phyloP scores from a whole-genome alignment of 2,329 filamentous ascomycete genomes.

The Aureobasidium leucospermi region DNA sequence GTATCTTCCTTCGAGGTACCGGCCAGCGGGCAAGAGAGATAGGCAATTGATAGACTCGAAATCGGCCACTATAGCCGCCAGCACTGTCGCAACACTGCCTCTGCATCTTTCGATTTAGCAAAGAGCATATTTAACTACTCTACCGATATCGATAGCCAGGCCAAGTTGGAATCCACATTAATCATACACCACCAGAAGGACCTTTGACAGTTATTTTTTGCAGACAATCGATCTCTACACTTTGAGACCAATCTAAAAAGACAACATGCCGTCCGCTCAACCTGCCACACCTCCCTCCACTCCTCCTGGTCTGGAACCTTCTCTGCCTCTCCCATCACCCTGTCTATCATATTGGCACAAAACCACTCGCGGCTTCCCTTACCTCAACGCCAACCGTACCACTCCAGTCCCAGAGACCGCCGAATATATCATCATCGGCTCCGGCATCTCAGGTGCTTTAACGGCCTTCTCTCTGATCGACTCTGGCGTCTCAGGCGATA shows the following conservation, averaged over 20 bases:
- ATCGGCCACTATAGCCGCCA: neutral
- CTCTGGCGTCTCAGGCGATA: slow-evolving; percentile 26
- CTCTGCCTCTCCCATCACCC: slow-evolving; percentile 20
- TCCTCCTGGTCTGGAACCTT: slow-evolving; percentile 8
- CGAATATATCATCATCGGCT: slow-evolving; percentile 37
- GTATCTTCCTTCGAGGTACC: neutral
- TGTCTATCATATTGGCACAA: slow-evolving; percentile 40
- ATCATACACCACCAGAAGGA: too few species aligned
- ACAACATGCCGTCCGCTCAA: neutral
- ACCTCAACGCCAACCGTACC: slow-evolving; percentile 34
- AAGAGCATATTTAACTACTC: too few species aligned
- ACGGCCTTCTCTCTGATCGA: slow-evolving; percentile 36
- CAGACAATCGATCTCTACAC: too few species aligned
- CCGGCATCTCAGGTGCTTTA: slow-evolving; percentile 36
- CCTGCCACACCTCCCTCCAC: slow-evolving; percentile 1
- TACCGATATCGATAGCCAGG: too few species aligned
- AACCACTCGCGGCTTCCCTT: slow-evolving; percentile 37
- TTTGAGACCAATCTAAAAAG: too few species aligned
- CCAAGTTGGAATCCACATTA: too few species aligned
- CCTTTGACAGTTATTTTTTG: too few species aligned
- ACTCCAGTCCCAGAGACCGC: slow-evolving; percentile 23
- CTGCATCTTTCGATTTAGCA: too few species aligned
- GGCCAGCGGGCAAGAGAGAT: neutral
- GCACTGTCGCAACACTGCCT: neutral
- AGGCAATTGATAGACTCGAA: neutral